A percentile compares a stretch with the other conserved stretches of the same genome.
phyloP scores from a whole-genome alignment of 1,284 basidiomycete species.

The Hypsizygus ulmarius region DNA sequence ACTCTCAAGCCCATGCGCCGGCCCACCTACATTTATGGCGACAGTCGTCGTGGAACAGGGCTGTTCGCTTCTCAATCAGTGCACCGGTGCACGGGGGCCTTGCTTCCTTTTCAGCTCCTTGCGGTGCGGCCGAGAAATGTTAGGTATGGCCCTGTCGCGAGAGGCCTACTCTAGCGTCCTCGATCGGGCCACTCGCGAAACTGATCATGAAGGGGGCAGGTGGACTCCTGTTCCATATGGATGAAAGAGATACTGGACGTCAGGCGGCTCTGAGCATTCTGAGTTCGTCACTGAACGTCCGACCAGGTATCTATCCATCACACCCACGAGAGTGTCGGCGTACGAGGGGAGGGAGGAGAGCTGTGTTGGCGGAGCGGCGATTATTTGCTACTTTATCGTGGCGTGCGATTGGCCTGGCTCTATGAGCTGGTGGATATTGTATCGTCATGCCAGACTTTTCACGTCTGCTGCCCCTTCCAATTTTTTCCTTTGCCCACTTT shows the following conservation, averaged over 20 bases:
- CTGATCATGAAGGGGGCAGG: background rate
- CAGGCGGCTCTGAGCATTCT: background rate
- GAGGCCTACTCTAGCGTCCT: background rate
- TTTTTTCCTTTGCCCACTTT: background rate
- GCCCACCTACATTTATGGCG: too few species aligned
- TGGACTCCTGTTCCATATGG: background rate
- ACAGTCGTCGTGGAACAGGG: constrained; percentile 6
- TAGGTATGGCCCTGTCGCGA: too few species aligned
- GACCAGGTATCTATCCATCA: background rate
- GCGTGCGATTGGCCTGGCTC: background rate
- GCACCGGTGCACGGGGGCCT: too few species aligned
- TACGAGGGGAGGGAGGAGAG: constrained; percentile 1
- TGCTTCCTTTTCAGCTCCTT: too few species aligned
- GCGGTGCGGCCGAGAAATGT: too few species aligned
- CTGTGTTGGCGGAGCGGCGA: too few species aligned
- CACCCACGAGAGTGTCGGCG: constrained; percentile 5
- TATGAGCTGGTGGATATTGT: background rate
- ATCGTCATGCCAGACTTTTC: constrained; percentile 2
- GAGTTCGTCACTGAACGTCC: background rate
- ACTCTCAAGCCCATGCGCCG: background rate
- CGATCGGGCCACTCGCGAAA: background rate
- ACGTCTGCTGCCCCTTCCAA: background rate
- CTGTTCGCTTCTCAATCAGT: background rate
- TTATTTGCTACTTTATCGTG: background rate
- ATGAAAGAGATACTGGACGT: background rate